phyloP scores from a whole-genome alignment of 2,329 filamentous ascomycete genomes.

The Fusarium torulosum region DNA sequence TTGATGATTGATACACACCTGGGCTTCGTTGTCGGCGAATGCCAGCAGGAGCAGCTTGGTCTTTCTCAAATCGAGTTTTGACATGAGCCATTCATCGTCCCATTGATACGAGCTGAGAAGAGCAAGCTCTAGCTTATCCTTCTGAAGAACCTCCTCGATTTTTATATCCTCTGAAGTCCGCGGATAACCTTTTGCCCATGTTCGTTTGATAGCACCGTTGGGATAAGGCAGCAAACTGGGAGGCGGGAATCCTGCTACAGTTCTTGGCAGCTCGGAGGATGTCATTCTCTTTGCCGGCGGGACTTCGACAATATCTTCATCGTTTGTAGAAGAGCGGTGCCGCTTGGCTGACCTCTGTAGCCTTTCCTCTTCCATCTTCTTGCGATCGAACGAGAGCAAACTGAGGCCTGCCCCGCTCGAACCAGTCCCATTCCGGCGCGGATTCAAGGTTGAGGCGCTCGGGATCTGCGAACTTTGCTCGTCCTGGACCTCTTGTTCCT shows the following conservation, averaged over 20 bases:
- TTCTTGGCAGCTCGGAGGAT: slow-evolving; percentile 21
- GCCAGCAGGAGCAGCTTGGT: slow-evolving; percentile 74
- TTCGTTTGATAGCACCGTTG: slow-evolving; percentile 81
- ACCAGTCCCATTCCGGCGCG: slow-evolving; percentile 35
- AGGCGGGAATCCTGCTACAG: slow-evolving; percentile 10
- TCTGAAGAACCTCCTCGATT: slow-evolving; percentile 87
- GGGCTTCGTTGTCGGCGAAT: slow-evolving; percentile 64
- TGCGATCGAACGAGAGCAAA: slow-evolving; percentile 75
- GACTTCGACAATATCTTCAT: slow-evolving; percentile 48
- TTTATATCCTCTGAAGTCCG: slow-evolving; percentile 80
- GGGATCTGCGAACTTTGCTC: slow-evolving; percentile 40
- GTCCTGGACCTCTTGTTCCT: slow-evolving; percentile 44
- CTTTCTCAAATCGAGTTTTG: slow-evolving; percentile 71
- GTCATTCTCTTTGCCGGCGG: slow-evolving; percentile 47
- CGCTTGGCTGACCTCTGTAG: slow-evolving; percentile 76
- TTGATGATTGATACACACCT: slow-evolving; percentile 57
- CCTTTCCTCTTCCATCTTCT: slow-evolving; percentile 87
- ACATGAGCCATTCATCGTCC: slow-evolving; percentile 83
- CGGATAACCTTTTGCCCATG: slow-evolving; percentile 75
- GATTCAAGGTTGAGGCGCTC: slow-evolving; percentile 27
- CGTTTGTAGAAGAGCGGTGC: slow-evolving; percentile 44
- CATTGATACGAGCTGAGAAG: slow-evolving; percentile 90
- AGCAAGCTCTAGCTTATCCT: slow-evolving; percentile 76
- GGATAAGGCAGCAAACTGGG: slow-evolving; percentile 57
- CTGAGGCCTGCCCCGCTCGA: slow-evolving; percentile 49